phyloP scores from a whole-genome alignment of 192 early-diverging fungal species.

The Rhizophlyctis rosea region DNA sequence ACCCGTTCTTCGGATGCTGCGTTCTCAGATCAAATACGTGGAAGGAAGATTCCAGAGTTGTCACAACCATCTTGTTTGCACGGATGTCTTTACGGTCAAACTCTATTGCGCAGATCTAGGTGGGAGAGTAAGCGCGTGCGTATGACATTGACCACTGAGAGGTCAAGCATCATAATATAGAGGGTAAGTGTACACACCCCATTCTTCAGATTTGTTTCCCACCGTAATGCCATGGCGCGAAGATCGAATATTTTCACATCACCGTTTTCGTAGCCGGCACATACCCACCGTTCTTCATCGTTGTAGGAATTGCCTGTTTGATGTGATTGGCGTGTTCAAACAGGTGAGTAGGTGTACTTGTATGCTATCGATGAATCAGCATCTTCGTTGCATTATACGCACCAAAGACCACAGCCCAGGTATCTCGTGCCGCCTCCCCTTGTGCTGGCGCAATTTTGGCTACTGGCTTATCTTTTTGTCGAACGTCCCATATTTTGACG shows the following conservation, averaged over 20 bases:
- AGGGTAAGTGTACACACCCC: slow-evolving; percentile 43
- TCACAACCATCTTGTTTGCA: slow-evolving; percentile 55
- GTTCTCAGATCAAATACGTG: slow-evolving; percentile 57
- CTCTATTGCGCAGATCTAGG: slow-evolving; percentile 47
- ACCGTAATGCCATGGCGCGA: slow-evolving; percentile 49
- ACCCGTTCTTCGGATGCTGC: slow-evolving; percentile 46
- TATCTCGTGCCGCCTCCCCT: slow-evolving; percentile 46
- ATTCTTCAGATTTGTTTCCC: slow-evolving; percentile 69
- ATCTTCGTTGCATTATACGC: too few species aligned
- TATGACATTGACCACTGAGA: neutral
- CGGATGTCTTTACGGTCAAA: slow-evolving; percentile 56
- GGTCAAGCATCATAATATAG: neutral
- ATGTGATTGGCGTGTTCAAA: too few species aligned
- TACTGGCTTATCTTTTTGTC: slow-evolving; percentile 61
- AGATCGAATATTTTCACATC: slow-evolving; percentile 71
- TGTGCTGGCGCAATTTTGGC: slow-evolving; percentile 53
- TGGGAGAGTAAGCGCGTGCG: too few species aligned
- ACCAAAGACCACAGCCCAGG: slow-evolving; percentile 73
- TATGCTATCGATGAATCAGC: too few species aligned
- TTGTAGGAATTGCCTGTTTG: slow-evolving; percentile 54
- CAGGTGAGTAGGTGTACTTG: too few species aligned
- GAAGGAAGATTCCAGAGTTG: slow-evolving; percentile 51
- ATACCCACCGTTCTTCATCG: slow-evolving; percentile 54
- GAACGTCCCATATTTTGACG: slow-evolving; percentile 72
- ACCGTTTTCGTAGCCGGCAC: slow-evolving; percentile 73